Evolutionary conservation across 2,329 filamentous ascomycete species (phyloP).

Genomic region (Aspergillus luchuensis): DNA sequence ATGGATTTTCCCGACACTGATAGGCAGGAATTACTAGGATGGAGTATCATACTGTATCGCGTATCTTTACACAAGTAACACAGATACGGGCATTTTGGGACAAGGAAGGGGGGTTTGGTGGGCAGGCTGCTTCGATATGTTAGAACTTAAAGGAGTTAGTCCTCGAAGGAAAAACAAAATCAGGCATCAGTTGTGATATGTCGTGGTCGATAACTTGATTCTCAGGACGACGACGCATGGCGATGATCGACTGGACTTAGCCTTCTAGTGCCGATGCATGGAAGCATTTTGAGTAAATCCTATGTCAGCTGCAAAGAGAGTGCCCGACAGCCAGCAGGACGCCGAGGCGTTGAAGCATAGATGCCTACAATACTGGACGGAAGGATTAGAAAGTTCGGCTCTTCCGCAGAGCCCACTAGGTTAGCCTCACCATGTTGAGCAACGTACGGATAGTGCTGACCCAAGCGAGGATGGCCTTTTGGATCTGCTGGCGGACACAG

Average conservation of each 20-base stretch:
- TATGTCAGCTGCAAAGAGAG: background rate
- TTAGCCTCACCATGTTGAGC: background rate
- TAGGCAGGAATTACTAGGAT: background rate
- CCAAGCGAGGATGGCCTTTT: background rate
- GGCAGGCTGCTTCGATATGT: background rate
- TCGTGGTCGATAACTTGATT: background rate
- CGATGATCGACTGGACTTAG: background rate
- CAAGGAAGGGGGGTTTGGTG: no score
- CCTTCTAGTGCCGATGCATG: constrained; percentile 2
- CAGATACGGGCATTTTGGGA: background rate
- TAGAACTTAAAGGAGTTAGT: background rate
- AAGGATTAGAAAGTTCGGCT: background rate
- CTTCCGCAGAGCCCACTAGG: background rate
- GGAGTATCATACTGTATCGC: background rate
- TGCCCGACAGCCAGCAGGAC: background rate
- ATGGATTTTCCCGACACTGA: background rate
- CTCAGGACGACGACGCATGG: background rate
- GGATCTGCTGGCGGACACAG: background rate
- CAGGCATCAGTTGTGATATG: background rate
- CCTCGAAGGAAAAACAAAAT: background rate
- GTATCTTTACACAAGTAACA: background rate
- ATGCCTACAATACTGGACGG: background rate
- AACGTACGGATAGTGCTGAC: background rate
- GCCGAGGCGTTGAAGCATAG: background rate
- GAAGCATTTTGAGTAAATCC: constrained; percentile 4